Conservation (phyloP, 1,284 basidiomycete species). For the Apiotrichum mycotoxinovorans region DNA sequence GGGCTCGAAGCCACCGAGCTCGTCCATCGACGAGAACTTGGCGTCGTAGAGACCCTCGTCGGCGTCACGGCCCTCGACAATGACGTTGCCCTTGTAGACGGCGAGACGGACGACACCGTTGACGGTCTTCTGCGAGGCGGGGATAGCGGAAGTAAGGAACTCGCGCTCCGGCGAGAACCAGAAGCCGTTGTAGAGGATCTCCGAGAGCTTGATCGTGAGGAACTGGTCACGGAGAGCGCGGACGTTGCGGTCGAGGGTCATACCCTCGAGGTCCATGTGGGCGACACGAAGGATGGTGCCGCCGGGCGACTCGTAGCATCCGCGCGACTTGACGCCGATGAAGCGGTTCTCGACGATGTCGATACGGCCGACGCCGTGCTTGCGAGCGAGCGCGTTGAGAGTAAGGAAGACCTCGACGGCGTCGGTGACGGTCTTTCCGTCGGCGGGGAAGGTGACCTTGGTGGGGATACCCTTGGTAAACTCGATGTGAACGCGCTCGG, state of each 20-base stretch:
- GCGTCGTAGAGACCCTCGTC: constrained; percentile 91
- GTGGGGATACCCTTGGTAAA: constrained; percentile 82
- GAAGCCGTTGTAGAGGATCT: constrained; percentile 86
- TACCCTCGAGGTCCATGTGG: constrained; percentile 94
- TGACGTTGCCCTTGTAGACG: constrained; percentile 94
- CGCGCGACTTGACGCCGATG: constrained; percentile 97
- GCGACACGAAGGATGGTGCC: constrained; percentile 93
- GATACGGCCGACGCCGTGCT: constrained; percentile 92
- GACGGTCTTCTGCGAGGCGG: constrained; percentile 90
- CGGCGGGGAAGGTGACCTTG: constrained; percentile 62
- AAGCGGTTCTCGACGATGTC: constrained; percentile 99
- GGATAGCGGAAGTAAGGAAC: constrained; percentile 83
- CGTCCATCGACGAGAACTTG: constrained; percentile 98
- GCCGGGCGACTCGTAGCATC: constrained; percentile 96
- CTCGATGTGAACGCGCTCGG: constrained; percentile 78
- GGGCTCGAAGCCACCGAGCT: constrained; percentile 94
- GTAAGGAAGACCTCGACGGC: constrained; percentile 91
- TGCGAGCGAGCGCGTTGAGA: constrained; percentile 87
- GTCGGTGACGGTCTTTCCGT: constrained; percentile 67
- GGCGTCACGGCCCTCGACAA: constrained; percentile 87
- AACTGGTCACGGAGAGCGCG: constrained; percentile 92
- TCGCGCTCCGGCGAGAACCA: constrained; percentile 98
- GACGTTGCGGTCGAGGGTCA: constrained; percentile 96
- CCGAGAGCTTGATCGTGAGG: constrained; percentile 81
- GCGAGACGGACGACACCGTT: constrained; percentile 88